Percentiles rank a stretch among this genome's conserved stretches.
These are phyloP conservation scores for Kuraishia molischiana DNA, from an alignment of 805 yeast species.

Conservation along the genomic window DNA sequence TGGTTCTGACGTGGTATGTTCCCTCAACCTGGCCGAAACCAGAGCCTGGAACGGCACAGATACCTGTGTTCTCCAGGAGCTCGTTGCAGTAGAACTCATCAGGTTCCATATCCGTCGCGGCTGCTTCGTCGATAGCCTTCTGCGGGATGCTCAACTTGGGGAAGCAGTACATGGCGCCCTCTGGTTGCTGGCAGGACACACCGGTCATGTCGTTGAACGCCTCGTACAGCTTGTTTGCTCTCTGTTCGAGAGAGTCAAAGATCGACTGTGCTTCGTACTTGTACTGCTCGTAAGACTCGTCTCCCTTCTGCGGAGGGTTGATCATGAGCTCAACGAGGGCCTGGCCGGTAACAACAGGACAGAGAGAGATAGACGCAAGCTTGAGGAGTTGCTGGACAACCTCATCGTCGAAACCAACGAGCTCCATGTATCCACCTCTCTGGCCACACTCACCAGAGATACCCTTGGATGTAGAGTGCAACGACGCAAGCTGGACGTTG, in stretches of 20 bases:
- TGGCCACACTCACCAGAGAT: slow-evolving; percentile 98
- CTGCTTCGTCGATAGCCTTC: slow-evolving; percentile 54
- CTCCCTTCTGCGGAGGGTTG: slow-evolving; percentile 79
- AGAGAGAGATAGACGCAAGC: slow-evolving; percentile 81
- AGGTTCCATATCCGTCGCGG: slow-evolving; percentile 43
- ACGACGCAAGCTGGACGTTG: slow-evolving; percentile 79
- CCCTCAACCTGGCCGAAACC: slow-evolving; percentile 93
- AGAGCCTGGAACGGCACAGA: slow-evolving; percentile 95
- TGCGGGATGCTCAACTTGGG: slow-evolving; percentile 65
- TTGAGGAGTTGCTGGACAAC: slow-evolving; percentile 67
- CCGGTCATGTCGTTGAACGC: slow-evolving; percentile 77
- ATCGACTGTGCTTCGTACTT: slow-evolving; percentile 51
- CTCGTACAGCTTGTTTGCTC: slow-evolving; percentile 56
- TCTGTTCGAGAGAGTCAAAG: slow-evolving; percentile 46
- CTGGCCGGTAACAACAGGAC: slow-evolving; percentile 95
- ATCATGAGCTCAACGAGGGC: slow-evolving; percentile 89
- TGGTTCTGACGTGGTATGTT: slow-evolving; percentile 89
- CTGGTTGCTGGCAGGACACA: slow-evolving; percentile 77
- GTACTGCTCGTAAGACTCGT: slow-evolving; percentile 62
- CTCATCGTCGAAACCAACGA: slow-evolving; percentile 67
- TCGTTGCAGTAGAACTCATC: slow-evolving; percentile 88
- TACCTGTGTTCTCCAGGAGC: slow-evolving; percentile 80
- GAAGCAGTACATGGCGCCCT: slow-evolving; percentile 97
- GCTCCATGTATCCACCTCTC: slow-evolving; percentile 98
- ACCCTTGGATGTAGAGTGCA: slow-evolving; percentile 98